A percentile compares a stretch with the other conserved stretches of the same genome.
phyloP scores from a whole-genome alignment of 192 early-diverging fungal genomes.

The Blastocladiella britannica region DNA sequence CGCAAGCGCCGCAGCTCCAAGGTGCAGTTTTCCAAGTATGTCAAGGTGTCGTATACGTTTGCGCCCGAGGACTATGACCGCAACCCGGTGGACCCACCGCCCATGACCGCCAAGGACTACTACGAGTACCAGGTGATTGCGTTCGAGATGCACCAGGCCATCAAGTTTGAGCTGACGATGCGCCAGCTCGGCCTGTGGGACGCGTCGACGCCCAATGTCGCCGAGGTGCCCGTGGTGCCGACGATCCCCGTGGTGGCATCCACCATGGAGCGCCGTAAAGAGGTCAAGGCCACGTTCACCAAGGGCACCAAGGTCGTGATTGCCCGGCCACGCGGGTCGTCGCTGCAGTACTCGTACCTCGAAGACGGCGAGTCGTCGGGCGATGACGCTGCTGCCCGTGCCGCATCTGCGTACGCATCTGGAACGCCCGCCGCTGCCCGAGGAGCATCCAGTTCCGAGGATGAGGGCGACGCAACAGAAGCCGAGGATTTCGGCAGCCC shows the following conservation, averaged over 20 bases:
- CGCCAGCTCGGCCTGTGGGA: background rate
- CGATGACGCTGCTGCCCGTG: no score
- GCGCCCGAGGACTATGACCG: background rate
- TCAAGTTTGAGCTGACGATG: background rate
- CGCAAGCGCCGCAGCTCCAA: no score
- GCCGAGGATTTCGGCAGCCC: no score
- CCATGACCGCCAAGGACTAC: background rate
- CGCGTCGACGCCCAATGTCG: background rate
- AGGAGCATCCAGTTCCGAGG: no score
- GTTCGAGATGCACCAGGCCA: background rate
- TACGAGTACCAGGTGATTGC: conserved; percentile 1
- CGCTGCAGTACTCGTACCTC: background rate
- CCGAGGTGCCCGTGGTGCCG: no score
- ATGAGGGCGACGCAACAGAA: no score
- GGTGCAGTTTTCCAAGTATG: background rate
- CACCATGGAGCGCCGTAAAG: background rate
- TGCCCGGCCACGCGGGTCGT: background rate
- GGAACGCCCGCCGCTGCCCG: no score
- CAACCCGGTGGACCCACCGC: background rate
- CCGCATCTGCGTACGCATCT: no score
- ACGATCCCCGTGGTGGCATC: background rate
- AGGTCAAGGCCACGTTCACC: background rate
- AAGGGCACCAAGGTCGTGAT: background rate
- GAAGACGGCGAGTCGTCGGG: no score
- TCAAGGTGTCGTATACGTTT: background rate